Conservation (phyloP, 305 asterid species). For the Fraxinus angustifolia region DNA sequence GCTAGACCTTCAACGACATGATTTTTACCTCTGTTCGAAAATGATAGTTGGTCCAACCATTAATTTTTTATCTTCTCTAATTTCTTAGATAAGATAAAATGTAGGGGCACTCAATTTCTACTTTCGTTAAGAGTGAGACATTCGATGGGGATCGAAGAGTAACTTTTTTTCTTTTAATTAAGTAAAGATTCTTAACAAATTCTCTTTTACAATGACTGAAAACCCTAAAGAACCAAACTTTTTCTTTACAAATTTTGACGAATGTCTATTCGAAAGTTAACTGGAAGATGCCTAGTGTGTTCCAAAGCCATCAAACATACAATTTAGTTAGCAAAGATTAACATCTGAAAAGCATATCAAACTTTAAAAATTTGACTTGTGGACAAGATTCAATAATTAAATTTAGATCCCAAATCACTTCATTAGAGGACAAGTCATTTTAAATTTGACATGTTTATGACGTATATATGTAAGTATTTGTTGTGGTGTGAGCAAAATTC, state of each 20-base stretch:
- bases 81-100: background rate
- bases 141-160: background rate
- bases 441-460: background rate
- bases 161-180: background rate
- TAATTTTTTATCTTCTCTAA: background rate
- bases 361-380: background rate
- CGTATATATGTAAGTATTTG: no score
- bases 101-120: background rate
- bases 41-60: slow-evolving; percentile 6
- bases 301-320: background rate
- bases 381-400: background rate
- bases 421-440: background rate
- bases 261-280: background rate
- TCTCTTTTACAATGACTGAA: background rate
- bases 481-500: no score
- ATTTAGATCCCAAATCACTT: background rate
- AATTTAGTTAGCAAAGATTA: background rate
- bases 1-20: slow-evolving; percentile 14
- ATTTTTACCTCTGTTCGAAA: slow-evolving; percentile 11
- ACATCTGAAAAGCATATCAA: background rate
- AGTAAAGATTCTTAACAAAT: background rate
- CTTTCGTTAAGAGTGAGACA: background rate
- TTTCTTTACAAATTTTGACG: background rate
- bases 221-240: background rate
- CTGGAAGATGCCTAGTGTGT: background rate